Evolutionary conservation across 805 yeast genomes (phyloP).

Genomic region (Candida yuanshanica): DNA sequence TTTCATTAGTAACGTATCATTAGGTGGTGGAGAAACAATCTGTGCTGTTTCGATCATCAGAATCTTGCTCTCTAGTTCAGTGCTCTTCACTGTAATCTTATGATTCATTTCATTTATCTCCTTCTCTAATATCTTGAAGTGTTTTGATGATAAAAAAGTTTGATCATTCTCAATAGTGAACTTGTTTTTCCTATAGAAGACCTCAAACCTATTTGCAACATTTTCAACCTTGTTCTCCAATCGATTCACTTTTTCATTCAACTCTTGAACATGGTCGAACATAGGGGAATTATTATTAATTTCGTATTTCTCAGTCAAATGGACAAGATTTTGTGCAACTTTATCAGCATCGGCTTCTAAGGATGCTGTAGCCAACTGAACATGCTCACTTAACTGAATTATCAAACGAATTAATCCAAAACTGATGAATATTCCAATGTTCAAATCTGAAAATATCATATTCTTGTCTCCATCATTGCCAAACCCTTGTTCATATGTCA

Average conservation of each 20-base stretch:
- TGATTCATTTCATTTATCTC: slow-evolving; percentile 14
- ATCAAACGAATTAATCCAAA: slow-evolving; percentile 29
- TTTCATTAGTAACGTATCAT: neutral
- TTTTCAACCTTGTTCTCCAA: neutral
- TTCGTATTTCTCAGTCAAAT: neutral
- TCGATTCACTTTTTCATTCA: neutral
- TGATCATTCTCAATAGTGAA: slow-evolving; percentile 10
- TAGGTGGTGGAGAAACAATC: neutral
- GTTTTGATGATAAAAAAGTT: slow-evolving; percentile 12
- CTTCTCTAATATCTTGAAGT: slow-evolving; percentile 16
- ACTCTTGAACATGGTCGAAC: neutral
- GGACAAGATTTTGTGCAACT: slow-evolving; percentile 1
- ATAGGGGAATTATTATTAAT: neutral
- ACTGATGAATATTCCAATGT: slow-evolving; percentile 30
- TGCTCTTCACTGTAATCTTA: slow-evolving; percentile 4
- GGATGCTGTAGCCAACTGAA: slow-evolving; percentile 16
- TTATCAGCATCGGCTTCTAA: slow-evolving; percentile 14
- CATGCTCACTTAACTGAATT: slow-evolving; percentile 15
- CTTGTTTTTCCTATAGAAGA: slow-evolving; percentile 13
- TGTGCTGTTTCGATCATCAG: neutral
- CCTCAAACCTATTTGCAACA: slow-evolving; percentile 8
- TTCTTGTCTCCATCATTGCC: slow-evolving; percentile 15
- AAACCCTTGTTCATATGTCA: slow-evolving; percentile 1
- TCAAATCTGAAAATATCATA: slow-evolving; percentile 32
- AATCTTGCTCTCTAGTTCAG: slow-evolving; percentile 7